A percentile compares a stretch with the other conserved stretches of the same genome.
Conservation (phyloP, 2,329 filamentous ascomycete genomes). For the Clonostachys rosea region DNA sequence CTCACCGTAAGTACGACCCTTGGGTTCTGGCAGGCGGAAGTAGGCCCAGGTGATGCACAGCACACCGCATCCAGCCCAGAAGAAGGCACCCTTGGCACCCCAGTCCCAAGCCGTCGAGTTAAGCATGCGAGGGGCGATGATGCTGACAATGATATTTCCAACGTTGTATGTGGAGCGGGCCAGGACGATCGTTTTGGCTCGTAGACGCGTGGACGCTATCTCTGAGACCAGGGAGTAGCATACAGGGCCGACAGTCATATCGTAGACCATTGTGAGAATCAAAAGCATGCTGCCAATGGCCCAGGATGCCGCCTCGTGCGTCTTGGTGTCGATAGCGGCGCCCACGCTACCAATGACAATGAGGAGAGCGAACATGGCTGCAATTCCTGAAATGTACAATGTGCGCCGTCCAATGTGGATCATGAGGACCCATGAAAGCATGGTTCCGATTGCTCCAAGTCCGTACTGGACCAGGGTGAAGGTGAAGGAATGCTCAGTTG, state of each 20-base stretch:
- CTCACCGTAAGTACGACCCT: conserved; percentile 14
- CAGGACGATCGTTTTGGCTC: conserved; percentile 21
- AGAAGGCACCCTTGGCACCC: conserved; percentile 12
- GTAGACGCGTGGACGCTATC: conserved; percentile 23
- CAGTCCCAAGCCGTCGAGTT: conserved; percentile 12
- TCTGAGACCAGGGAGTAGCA: conserved; percentile 20
- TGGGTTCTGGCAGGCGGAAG: conserved; percentile 15
- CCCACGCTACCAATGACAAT: conserved; percentile 37
- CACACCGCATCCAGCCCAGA: conserved; percentile 9
- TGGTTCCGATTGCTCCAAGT: conserved; percentile 29
- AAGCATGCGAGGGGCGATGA: conserved; percentile 12
- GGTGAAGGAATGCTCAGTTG: conserved; percentile 23
- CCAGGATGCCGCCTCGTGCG: neutral
- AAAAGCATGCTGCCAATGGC: conserved; percentile 2
- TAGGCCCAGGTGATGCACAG: conserved; percentile 10
- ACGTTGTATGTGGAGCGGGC: conserved; percentile 18
- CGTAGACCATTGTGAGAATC: conserved; percentile 23
- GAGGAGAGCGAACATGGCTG: conserved; percentile 41
- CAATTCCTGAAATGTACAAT: conserved; percentile 29
- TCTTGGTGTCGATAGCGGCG: conserved; percentile 20
- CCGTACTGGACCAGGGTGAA: conserved; percentile 23
- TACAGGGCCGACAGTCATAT: conserved; percentile 9
- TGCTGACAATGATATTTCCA: conserved; percentile 8
- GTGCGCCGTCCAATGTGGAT: conserved; percentile 27
- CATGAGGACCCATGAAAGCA: conserved; percentile 30